Base-by-base conservation (phyloP, 2,329 filamentous ascomycete species). In the Drechslerella coelobrocha region DNA sequence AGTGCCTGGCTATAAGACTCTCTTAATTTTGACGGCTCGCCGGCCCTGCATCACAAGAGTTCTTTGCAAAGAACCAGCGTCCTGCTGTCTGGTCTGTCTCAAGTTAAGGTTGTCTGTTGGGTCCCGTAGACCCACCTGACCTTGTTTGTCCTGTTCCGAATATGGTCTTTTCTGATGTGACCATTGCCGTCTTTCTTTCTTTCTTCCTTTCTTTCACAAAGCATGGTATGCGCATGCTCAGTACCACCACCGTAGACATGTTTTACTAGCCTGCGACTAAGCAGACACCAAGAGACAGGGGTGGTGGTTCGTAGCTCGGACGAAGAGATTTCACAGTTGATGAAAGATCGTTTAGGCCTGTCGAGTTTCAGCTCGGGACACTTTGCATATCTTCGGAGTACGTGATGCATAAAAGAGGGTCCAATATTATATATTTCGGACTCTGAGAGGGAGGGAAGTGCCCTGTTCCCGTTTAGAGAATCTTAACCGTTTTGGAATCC, bases 61-160 rank as follows among this genome's bases (percentile, higher is more conserved):
- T 8, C 14, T 23, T 19, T 2, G 41, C 41, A 45, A 10, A 45
- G 41, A 19, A 21, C 17, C 4, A 39, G 17, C 34, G 34, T 39
- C 17, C 34, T 41, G 37, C 7, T 14, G 7, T 41, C n/a, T 14
- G 41, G 41, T 17, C 41, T 45, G 41, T 45, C 41, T 45, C 41
- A 45, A 45, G 41, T 45, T 45, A 45, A 45, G 41, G 23, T 23
- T 48, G 61, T 56, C 61, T 51, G 43, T 63, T 50, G 51, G 61
- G 51, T 31, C 51, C 24, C 37, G 57, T 61, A 53, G 57, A 61
- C 57, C 57, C 57, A 61, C 57, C 39, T 54, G 37, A 50, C 57
- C 39, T 24, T 47, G 29, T 48, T 57, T 47, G 41, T 45, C 19
- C 41, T 21, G 41, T 17, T 45, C 19, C 41, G 41, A 45, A 45